Evolutionary conservation across 768 basidiomycete species (phyloP).

Genomic region (Kondoa subrosea): DNA sequence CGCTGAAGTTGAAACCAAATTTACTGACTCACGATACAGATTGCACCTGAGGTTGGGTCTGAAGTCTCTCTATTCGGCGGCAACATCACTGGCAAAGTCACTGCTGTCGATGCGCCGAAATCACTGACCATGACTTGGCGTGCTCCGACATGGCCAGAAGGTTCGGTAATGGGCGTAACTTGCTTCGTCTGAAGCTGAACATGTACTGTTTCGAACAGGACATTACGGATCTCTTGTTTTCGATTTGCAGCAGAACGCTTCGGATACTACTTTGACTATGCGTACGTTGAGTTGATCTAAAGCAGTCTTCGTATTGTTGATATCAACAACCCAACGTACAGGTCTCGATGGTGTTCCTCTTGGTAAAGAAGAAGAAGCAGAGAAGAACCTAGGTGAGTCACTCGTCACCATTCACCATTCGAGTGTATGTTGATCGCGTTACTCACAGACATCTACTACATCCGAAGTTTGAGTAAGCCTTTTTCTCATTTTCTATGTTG

Average conservation of each 20-base stretch:
- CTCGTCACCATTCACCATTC: neutral
- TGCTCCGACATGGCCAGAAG: constrained; percentile 28
- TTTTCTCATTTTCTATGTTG: neutral
- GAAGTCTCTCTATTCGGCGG: constrained; percentile 27
- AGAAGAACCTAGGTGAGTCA: constrained; percentile 8
- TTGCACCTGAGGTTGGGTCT: constrained; percentile 21
- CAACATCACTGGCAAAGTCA: constrained; percentile 26
- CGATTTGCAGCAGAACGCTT: constrained; percentile 23
- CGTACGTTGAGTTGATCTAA: neutral
- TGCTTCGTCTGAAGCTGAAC: too few species aligned
- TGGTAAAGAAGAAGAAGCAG: constrained; percentile 29
- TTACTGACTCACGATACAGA: constrained; percentile 5
- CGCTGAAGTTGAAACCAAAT: neutral
- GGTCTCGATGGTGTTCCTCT: constrained; percentile 24
- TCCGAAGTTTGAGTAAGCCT: constrained; percentile 15
- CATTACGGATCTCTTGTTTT: constrained; percentile 24
- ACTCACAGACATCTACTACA: constrained; percentile 18
- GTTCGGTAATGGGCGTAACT: constrained; percentile 2
- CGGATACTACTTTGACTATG: constrained; percentile 23
- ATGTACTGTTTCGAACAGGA: constrained; percentile 9
- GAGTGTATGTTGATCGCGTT: neutral
- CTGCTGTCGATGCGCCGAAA: constrained; percentile 18
- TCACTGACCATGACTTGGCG: constrained; percentile 21
- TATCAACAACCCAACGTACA: neutral
- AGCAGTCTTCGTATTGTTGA: neutral